phyloP scores from a whole-genome alignment of 2,329 filamentous ascomycete genomes.

The Stenocarpella maydis region DNA sequence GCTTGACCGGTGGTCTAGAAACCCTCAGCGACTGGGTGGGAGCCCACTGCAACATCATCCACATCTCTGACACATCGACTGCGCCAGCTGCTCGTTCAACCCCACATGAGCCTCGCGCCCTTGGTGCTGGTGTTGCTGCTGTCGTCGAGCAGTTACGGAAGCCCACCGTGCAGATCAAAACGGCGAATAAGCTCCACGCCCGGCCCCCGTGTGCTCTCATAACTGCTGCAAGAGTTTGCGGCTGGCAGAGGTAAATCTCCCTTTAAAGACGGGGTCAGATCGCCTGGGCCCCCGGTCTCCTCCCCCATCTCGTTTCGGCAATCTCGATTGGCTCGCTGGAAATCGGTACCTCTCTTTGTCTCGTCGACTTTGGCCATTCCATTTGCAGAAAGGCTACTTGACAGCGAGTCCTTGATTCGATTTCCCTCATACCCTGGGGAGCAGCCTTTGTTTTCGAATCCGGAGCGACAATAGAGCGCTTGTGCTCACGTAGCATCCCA shows the following conservation, averaged over 20 bases:
- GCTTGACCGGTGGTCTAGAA: slow-evolving; percentile 11
- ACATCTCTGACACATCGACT: slow-evolving; percentile 27
- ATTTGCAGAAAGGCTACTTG: slow-evolving; percentile 32
- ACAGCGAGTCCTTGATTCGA: slow-evolving; percentile 23
- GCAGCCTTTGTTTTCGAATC: slow-evolving; percentile 32
- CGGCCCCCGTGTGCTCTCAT: slow-evolving; percentile 8
- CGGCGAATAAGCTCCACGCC: slow-evolving; percentile 32
- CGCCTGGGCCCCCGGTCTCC: slow-evolving; percentile 23
- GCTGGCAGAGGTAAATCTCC: slow-evolving; percentile 28
- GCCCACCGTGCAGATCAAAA: slow-evolving; percentile 14
- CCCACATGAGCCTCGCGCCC: slow-evolving; percentile 26
- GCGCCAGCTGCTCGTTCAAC: slow-evolving; percentile 14
- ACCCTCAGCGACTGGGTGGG: slow-evolving; percentile 10
- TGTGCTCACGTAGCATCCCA: slow-evolving; percentile 39
- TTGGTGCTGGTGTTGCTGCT: slow-evolving; percentile 14
- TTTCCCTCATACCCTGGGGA: slow-evolving; percentile 20
- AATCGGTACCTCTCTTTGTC: slow-evolving; percentile 33
- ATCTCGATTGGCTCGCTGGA: slow-evolving; percentile 28
- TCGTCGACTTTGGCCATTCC: slow-evolving; percentile 33
- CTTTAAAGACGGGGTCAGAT: slow-evolving; percentile 32
- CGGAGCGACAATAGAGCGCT: slow-evolving; percentile 29
- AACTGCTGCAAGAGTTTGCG: slow-evolving; percentile 27
- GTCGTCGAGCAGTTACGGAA: background rate
- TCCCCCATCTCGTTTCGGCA: slow-evolving; percentile 11
- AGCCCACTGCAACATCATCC: slow-evolving; percentile 30